Conservation (phyloP, 176 grass and related monocot species). For the Paspalum vaginatum region DNA sequence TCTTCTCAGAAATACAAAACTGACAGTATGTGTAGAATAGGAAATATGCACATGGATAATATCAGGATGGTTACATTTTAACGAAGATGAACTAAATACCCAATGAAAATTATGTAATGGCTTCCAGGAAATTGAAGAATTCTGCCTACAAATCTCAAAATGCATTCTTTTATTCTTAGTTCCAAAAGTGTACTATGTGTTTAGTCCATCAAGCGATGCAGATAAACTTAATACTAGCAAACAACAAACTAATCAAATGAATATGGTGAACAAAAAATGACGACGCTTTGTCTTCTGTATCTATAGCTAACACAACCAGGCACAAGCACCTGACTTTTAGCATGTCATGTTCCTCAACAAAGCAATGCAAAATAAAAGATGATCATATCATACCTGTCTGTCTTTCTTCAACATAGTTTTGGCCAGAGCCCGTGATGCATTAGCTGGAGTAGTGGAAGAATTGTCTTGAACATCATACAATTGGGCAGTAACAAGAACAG, state of each 20-base stretch:
- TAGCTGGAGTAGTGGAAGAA: constrained; percentile 47
- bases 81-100: background rate
- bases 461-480: constrained; percentile 44
- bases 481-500: constrained; percentile 72
- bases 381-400: constrained; percentile 57
- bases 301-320: background rate
- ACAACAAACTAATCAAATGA: background rate
- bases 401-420: constrained; percentile 95
- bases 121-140: constrained; percentile 8
- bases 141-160: background rate
- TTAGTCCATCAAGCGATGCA: constrained; percentile 13
- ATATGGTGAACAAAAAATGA: background rate
- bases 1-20: constrained; percentile 16
- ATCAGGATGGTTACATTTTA: background rate
- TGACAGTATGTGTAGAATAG: background rate
- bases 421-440: constrained; percentile 72
- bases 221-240: background rate
- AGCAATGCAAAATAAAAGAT: constrained; percentile 1
- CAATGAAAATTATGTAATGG: constrained; percentile 20
- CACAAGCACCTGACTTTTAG: constrained; percentile 22
- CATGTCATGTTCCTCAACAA: constrained; percentile 20
- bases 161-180: constrained; percentile 27
- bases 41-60: background rate
- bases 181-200: background rate
- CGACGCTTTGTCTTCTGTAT: background rate